Conservation (phyloP, 371 early-diverging fungal genomes). For the Catenaria anguillulae region DNA sequence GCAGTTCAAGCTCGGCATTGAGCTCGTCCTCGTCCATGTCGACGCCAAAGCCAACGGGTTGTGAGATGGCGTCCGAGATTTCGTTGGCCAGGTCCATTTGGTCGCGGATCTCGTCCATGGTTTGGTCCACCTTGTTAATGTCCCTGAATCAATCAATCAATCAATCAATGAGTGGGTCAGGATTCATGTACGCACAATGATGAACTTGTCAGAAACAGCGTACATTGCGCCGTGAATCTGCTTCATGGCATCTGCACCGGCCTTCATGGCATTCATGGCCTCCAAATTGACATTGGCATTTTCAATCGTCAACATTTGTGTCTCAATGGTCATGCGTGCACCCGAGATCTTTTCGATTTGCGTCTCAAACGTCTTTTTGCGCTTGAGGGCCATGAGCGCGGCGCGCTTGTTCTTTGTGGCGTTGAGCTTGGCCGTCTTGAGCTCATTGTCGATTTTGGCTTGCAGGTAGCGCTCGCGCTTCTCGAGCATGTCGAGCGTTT, state of each 20-base stretch:
- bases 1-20: constrained; percentile 71
- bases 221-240: constrained; percentile 83
- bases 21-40: constrained; percentile 91
- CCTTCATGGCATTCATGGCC: constrained; percentile 88
- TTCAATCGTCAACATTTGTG: constrained; percentile 91
- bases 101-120: constrained; percentile 93
- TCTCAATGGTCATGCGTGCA: constrained; percentile 81
- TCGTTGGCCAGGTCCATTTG: constrained; percentile 94
- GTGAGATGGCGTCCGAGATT: constrained; percentile 82
- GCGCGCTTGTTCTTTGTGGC: constrained; percentile 85
- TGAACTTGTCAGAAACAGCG: constrained; percentile 12
- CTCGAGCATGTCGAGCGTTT: constrained; percentile 79
- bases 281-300: constrained; percentile 90
- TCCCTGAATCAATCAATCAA: constrained; percentile 36
- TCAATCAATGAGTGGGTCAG: background rate
- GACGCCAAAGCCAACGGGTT: constrained; percentile 67
- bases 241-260: constrained; percentile 89
- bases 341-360: constrained; percentile 81
- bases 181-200: background rate
- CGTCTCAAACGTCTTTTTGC: constrained; percentile 71
- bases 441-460: constrained; percentile 72
- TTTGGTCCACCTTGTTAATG: constrained; percentile 85
- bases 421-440: constrained; percentile 72
- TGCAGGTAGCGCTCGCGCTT: constrained; percentile 81
- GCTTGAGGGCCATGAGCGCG: constrained; percentile 87